phyloP scores from a whole-genome alignment of 1,284 basidiomycete species.

The Melampsora americana region DNA sequence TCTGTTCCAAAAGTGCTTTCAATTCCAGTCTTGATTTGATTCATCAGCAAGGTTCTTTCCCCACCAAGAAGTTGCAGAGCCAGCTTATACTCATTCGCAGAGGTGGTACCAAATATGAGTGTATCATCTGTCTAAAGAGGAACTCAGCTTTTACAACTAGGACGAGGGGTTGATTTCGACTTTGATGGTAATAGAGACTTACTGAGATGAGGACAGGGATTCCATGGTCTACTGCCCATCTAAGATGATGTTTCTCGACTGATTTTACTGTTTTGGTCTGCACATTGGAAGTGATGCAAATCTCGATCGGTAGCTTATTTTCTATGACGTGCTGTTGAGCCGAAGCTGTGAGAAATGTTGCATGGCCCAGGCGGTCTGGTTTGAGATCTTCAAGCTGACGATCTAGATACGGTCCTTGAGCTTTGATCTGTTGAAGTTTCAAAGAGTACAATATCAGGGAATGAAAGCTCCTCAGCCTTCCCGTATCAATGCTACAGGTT shows the following conservation, averaged over 20 bases:
- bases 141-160: neutral
- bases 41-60: constrained; percentile 1
- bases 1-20: neutral
- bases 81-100: constrained; percentile 16
- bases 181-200: neutral
- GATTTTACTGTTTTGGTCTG: constrained; percentile 5
- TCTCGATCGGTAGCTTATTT: constrained; percentile 32
- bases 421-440: neutral
- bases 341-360: constrained; percentile 19
- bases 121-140: constrained; percentile 27
- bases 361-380: constrained; percentile 37
- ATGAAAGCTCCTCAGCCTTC: too few species aligned
- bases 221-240: constrained; percentile 24
- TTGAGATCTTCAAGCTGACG: constrained; percentile 11
- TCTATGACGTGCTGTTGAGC: constrained; percentile 5
- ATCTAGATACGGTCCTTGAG: constrained; percentile 14
- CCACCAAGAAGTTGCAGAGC: constrained; percentile 10
- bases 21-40: neutral
- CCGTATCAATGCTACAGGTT: neutral
- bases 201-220: constrained; percentile 41
- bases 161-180: neutral
- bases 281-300: constrained; percentile 31
- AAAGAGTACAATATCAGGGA: neutral
- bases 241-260: constrained; percentile 26
- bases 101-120: constrained; percentile 23